Conservation (phyloP, 441 rosid genomes). For the Gossypium gossypioides region DNA sequence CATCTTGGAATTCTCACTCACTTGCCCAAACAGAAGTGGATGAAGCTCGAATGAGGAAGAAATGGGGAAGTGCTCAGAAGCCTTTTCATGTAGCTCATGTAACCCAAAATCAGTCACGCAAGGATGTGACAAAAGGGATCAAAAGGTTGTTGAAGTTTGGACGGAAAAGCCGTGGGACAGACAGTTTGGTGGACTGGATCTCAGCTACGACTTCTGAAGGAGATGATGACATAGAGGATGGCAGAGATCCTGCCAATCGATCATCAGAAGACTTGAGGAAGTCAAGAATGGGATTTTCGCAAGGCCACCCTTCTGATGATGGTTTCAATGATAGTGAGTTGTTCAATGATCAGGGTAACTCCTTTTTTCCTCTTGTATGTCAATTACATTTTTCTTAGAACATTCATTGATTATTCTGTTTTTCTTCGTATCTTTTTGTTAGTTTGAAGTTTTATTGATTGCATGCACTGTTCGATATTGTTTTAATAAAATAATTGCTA, state of each 20-base stretch:
- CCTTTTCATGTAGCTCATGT: conserved; percentile 24
- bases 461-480: neutral
- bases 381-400: neutral
- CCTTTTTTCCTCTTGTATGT: neutral
- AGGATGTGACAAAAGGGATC: neutral
- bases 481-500: neutral
- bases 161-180: conserved; percentile 78
- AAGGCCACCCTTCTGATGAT: conserved; percentile 65
- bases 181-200: conserved; percentile 80
- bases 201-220: conserved; percentile 98
- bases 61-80: conserved; percentile 93
- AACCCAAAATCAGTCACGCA: neutral
- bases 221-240: conserved; percentile 95
- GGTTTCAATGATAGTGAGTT: conserved; percentile 68
- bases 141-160: conserved; percentile 89
- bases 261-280: conserved; percentile 91
- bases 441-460: neutral
- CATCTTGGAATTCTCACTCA: conserved; percentile 76
- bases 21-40: conserved; percentile 61
- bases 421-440: neutral
- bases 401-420: neutral
- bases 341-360: conserved; percentile 70
- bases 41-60: conserved; percentile 89
- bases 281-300: conserved; percentile 84
- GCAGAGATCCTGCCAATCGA: conserved; percentile 64